A percentile compares a stretch with the other conserved stretches of the same genome.
Conservation (phyloP, 2,329 filamentous ascomycete genomes). For the Exophiala calicioides region DNA sequence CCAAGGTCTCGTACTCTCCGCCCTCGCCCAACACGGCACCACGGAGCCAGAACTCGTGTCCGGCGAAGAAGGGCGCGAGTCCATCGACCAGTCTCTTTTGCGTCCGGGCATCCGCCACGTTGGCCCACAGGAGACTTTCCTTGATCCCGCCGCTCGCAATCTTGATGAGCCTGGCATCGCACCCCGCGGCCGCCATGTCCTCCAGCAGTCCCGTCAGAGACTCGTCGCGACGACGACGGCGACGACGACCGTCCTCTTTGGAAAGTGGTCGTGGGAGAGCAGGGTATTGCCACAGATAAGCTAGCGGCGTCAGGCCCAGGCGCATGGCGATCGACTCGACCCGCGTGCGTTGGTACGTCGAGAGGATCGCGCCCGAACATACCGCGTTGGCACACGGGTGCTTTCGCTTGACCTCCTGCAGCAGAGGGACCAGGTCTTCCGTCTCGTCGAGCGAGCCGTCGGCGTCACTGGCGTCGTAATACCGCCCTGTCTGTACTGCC, state of each 20-base stretch:
- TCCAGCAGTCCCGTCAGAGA: slow-evolving; percentile 59
- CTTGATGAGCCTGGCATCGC: slow-evolving; percentile 92
- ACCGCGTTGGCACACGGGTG: slow-evolving; percentile 85
- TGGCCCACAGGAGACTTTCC: slow-evolving; percentile 75
- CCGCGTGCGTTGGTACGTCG: slow-evolving; percentile 93
- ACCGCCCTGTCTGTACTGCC: slow-evolving; percentile 68
- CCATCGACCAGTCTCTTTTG: slow-evolving; percentile 52
- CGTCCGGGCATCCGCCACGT: slow-evolving; percentile 63
- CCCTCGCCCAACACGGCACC: slow-evolving; percentile 86
- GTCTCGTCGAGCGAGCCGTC: slow-evolving; percentile 68
- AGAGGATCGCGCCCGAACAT: slow-evolving; percentile 87
- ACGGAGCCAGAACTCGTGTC: slow-evolving; percentile 50
- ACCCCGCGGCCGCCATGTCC: slow-evolving; percentile 76
- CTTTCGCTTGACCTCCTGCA: slow-evolving; percentile 63
- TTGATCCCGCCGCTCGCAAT: slow-evolving; percentile 88
- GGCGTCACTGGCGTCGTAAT: slow-evolving; percentile 57
- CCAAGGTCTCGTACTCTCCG: slow-evolving; percentile 93
- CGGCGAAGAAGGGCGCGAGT: slow-evolving; percentile 58
- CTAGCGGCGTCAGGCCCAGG: slow-evolving; percentile 77
- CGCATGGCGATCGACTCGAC: slow-evolving; percentile 88
- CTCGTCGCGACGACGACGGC: slow-evolving; percentile 37
- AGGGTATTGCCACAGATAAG: slow-evolving; percentile 92
- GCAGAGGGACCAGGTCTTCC: slow-evolving; percentile 77
- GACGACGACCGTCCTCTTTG: too few relatives aligned
- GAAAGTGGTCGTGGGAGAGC: too few relatives aligned